phyloP scores from a whole-genome alignment of 2,329 filamentous ascomycete species.

The Sarocladium oryzae region DNA sequence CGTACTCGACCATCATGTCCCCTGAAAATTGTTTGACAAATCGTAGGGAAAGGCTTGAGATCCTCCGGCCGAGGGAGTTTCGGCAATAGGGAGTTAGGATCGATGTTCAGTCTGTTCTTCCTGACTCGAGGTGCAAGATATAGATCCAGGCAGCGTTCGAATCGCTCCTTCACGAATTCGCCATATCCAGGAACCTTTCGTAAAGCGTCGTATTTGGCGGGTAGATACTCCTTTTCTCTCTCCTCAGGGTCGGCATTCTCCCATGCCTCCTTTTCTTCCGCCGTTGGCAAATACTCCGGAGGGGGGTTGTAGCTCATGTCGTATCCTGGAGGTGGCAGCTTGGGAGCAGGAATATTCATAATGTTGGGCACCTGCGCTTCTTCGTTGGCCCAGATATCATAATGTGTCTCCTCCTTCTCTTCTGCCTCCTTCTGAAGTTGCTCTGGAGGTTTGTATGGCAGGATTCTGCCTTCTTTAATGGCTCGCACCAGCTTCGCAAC shows the following conservation, averaged over 20 bases:
- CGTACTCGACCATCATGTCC: constrained; percentile 87
- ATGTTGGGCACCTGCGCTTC: constrained; percentile 72
- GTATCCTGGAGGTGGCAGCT: constrained; percentile 86
- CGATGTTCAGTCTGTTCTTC: constrained; percentile 93
- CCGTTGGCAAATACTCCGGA: constrained; percentile 83
- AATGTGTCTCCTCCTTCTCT: constrained; percentile 64
- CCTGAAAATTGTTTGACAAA: constrained; percentile 77
- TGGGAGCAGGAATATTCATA: constrained; percentile 94
- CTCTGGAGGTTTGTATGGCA: constrained; percentile 76
- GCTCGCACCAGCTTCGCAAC: constrained; percentile 97
- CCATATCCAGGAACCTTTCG: constrained; percentile 90
- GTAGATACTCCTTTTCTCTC: constrained; percentile 80
- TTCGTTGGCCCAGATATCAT: constrained; percentile 95
- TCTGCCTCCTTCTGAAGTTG: constrained; percentile 63
- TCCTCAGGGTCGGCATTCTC: constrained; percentile 84
- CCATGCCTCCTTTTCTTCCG: constrained; percentile 80
- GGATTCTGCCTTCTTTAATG: constrained; percentile 87
- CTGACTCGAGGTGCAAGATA: constrained; percentile 90
- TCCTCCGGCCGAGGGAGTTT: constrained; percentile 92
- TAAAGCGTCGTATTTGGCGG: constrained; percentile 73
- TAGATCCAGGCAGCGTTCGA: constrained; percentile 89
- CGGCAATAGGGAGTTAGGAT: constrained; percentile 84
- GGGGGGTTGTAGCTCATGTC: constrained; percentile 96
- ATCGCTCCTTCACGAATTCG: constrained; percentile 87
- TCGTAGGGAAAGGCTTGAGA: constrained; percentile 88